Conservation (phyloP, 2,329 filamentous ascomycete genomes). For the Fusarium tanahbumbuense region DNA sequence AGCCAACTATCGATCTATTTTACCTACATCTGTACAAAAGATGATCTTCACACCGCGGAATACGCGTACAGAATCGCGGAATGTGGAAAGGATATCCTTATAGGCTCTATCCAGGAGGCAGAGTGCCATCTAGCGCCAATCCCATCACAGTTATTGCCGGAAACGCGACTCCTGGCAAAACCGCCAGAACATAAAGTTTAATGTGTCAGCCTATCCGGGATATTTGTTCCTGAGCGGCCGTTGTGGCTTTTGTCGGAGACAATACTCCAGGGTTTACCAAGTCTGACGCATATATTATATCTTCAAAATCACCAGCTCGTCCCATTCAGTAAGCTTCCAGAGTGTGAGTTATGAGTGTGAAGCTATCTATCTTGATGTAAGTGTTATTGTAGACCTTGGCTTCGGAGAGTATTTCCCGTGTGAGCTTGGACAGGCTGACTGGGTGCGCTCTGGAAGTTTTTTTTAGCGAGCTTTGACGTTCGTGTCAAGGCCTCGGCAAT, state of each 20-base stretch:
- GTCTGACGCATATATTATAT: background rate
- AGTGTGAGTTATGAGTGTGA: background rate
- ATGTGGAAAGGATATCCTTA: no score
- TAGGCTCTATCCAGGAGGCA: no score
- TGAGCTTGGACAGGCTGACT: background rate
- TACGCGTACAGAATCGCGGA: no score
- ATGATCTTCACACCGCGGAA: no score
- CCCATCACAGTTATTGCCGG: background rate
- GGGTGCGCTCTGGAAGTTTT: no score
- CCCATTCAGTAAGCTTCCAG: background rate
- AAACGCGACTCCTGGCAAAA: background rate
- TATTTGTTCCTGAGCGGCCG: background rate
- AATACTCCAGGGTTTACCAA: background rate
- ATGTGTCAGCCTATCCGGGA: background rate
- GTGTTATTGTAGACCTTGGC: background rate
- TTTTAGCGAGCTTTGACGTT: no score
- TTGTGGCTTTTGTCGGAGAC: background rate
- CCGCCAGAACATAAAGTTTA: background rate
- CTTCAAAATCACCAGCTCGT: rapidly evolving
- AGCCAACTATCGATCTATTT: no score
- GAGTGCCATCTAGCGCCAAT: no score
- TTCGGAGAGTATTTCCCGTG: background rate
- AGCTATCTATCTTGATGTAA: background rate
- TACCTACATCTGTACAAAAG: no score
- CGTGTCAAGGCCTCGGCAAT: no score